Evolutionary conservation across 73 alveolate genomes (phyloP).

Genomic region (Paramecium biaurelia): DNA sequence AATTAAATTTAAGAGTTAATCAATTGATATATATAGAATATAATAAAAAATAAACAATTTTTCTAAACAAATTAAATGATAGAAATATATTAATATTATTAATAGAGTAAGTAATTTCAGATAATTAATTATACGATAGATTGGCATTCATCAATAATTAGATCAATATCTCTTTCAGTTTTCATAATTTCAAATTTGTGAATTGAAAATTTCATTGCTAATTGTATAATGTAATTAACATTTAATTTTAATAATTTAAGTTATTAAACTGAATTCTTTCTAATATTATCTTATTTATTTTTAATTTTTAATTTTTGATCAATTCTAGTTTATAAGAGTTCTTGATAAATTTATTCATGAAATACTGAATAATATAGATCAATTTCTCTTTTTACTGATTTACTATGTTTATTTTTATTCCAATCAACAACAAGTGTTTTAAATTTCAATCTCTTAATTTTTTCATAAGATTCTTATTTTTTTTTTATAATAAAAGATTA

Average conservation of each 20-base stretch:
- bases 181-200: background rate
- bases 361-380: background rate
- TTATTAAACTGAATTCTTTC: background rate
- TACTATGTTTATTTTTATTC: background rate
- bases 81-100: background rate
- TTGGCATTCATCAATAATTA: background rate
- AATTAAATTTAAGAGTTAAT: no score
- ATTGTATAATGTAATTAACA: background rate
- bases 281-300: background rate
- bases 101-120: background rate
- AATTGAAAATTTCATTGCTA: background rate
- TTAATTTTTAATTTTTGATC: background rate
- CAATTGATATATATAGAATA: no score
- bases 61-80: no score
- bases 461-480: conserved; percentile 5
- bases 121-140: background rate
- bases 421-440: background rate
- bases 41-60: no score
- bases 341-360: background rate
- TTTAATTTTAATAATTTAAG: background rate
- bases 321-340: background rate
- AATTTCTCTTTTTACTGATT: background rate
- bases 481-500: background rate
- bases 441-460: background rate
- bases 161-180: background rate